Evolutionary conservation across 768 basidiomycete genomes (phyloP), one percentile per base, ranked within the genome.

Genomic region (Auriscalpium orientale): DNA sequence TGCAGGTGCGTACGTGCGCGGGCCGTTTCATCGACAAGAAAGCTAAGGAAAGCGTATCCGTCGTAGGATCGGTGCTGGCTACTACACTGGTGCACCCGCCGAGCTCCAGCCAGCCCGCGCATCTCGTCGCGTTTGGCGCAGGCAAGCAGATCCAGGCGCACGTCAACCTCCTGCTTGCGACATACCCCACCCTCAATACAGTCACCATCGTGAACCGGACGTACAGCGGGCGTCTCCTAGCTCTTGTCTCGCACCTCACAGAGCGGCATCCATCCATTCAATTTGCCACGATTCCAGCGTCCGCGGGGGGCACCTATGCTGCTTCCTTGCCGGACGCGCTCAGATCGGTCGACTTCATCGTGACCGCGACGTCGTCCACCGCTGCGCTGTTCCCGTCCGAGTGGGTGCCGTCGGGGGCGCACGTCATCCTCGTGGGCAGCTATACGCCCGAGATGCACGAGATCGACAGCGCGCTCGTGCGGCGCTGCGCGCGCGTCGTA

Each of bases 381-480:
- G 58, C 54, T 2, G 85, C 92, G 1, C 77, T 95, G 3, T 91
- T 95, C 67, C 80, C 83, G 3, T 80, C 82, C 0, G 64, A 74
- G 0, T 85, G 82, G 76, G 81, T 91, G 11, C 71, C 74, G 4
- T 67, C 77, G 1, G 83, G 83, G 0, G 77, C 87, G 0, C 87
- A 90, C 61, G 62, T 95, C 36, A 81, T 91, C 55, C 72, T 94
- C 2, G 80, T 91, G 28, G 91, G 92, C 6, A 90, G 88, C 55
- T 95, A 90, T 65, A 93, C 77, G 16, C 87, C 87, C 1, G 65
- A 71, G 3, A 95, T 95, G 93, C 78, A 75, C 45, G 92, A 95
- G 66, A 79, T 92, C 8, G 83, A 88, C 28, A 66, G 63, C 0
- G 72, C 69, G 0, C 74, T 93, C 13, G 68, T 94, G 11, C 64